Evolutionary conservation across 2,329 filamentous ascomycete genomes (phyloP), one percentile per base, ranked within the genome.

Genomic region (Zarea fungicola): DNA sequence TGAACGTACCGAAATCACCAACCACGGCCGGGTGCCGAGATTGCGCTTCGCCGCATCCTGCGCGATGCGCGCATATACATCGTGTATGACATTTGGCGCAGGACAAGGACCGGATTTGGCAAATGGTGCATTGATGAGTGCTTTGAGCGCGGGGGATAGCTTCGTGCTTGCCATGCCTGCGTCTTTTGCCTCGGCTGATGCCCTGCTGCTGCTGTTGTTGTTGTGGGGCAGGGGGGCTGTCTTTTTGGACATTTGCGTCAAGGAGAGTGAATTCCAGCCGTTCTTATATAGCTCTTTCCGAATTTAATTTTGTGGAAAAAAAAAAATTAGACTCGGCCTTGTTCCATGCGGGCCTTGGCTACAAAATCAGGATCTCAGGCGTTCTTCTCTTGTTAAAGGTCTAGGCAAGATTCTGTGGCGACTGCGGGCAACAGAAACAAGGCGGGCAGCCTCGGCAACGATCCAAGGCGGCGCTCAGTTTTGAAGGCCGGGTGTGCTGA

Each of bases 91-190:
- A 52, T 78, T 73, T 11, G 86, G 78, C 2, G 86, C 84, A 1
- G 83, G 76, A 2, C 82, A 75, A 2, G 81, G 83, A 42, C 81
- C 79, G 0, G 86, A 83, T 2, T 78, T 75, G 36, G 86, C 81
- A 58, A 82, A 78, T 4, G 84, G 76, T 51, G 84, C 79, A 59
- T 85, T 85, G 68, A 91, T 84, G 54, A 91, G 78, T 40, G 81
- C 76, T 68, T 90, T 91, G 57, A 92, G 75, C 42, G 80, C 69
- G 1, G 78, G 73, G 2, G 85, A 87, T 18, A 92, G 76, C 65
- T 87, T 90, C 6, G 85, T 28, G n/a, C 26, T n/a, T n/a, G n/a
- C 26, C 43, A 37, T 39, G 13, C 11, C 83, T 85, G 89, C 89
- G 56, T 39, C 39, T 21, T 9, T 16, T 53, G 44, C 47, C 36